Evolutionary conservation across 2,329 filamentous ascomycete genomes (phyloP).

Genomic region (Hypoxylon sp.): DNA sequence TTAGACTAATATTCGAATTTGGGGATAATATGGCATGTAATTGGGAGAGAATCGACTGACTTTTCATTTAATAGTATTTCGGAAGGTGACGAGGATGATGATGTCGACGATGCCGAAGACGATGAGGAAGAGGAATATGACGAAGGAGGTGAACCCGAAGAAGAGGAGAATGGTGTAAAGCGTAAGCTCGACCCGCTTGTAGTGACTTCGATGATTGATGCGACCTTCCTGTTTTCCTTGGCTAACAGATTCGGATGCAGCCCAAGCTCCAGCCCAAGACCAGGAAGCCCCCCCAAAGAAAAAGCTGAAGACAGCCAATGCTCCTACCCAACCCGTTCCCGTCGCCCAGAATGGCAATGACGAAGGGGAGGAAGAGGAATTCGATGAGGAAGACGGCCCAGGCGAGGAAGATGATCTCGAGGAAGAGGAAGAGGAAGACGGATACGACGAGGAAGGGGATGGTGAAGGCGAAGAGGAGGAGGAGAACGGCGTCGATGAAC

Average conservation of each 20-base stretch:
- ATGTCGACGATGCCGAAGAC: constrained; percentile 53
- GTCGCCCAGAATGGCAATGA: constrained; percentile 48
- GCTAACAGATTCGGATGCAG: constrained; percentile 20
- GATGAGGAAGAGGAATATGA: constrained; percentile 54
- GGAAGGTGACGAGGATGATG: constrained; percentile 54
- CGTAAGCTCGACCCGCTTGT: constrained; percentile 45
- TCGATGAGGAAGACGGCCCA: constrained; percentile 49
- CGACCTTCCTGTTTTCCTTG: constrained; percentile 4
- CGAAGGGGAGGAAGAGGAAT: constrained; percentile 49
- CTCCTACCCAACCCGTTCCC: constrained; percentile 45
- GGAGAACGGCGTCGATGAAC: constrained; percentile 45
- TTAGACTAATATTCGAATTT: constrained; percentile 1
- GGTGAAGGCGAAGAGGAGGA: constrained; percentile 45
- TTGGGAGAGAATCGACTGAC: constrained; percentile 37
- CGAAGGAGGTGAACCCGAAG: constrained; percentile 51
- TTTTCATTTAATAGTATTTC: constrained; percentile 46
- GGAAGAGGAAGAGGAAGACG: constrained; percentile 46
- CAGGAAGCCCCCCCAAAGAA: constrained; percentile 53
- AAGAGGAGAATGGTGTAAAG: constrained; percentile 49
- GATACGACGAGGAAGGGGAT: constrained; percentile 40
- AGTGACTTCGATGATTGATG: not conserved
- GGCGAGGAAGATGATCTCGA: constrained; percentile 50
- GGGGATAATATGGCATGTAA: not conserved
- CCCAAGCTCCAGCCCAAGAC: constrained; percentile 31
- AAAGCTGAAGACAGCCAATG: constrained; percentile 52